Conservation (phyloP, 2,329 filamentous ascomycete genomes). For the Ophiostoma piceae region DNA sequence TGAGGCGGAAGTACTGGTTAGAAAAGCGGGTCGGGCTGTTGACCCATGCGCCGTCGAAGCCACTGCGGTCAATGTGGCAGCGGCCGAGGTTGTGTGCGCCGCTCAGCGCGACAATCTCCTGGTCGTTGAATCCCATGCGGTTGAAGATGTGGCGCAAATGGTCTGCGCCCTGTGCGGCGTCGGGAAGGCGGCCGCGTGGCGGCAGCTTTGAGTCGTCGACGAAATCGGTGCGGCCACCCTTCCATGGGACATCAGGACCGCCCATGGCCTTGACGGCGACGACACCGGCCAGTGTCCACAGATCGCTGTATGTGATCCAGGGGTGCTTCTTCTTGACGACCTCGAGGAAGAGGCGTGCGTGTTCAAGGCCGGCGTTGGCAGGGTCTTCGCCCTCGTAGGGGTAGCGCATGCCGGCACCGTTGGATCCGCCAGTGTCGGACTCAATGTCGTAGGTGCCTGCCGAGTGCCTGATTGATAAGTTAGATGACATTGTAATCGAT, state of each 20-base stretch:
- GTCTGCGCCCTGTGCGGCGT: constrained; percentile 68
- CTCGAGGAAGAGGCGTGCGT: constrained; percentile 86
- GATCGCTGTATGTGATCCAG: constrained; percentile 93
- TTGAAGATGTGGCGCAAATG: constrained; percentile 89
- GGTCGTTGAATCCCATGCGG: constrained; percentile 97
- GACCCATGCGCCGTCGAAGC: constrained; percentile 84
- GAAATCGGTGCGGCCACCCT: constrained; percentile 71
- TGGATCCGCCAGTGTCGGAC: constrained; percentile 85
- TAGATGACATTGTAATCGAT: neutral
- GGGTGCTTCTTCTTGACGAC: constrained; percentile 85
- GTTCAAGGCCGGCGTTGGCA: constrained; percentile 83
- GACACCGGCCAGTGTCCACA: constrained; percentile 87
- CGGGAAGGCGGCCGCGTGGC: constrained; percentile 64
- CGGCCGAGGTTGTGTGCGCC: constrained; percentile 85
- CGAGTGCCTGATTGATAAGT: constrained; percentile 59
- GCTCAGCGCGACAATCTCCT: constrained; percentile 84
- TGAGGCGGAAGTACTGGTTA: constrained; percentile 73
- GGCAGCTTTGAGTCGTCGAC: constrained; percentile 16
- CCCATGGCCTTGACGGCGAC: constrained; percentile 91
- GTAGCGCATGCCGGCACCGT: constrained; percentile 96
- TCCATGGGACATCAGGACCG: constrained; percentile 79
- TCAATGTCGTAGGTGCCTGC: constrained; percentile 86
- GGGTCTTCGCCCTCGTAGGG: constrained; percentile 82
- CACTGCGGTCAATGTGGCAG: constrained; percentile 75
- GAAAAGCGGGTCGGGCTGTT: constrained; percentile 86